Conservation (phyloP, 2,329 filamentous ascomycete genomes). For the Fusarium sp. region DNA sequence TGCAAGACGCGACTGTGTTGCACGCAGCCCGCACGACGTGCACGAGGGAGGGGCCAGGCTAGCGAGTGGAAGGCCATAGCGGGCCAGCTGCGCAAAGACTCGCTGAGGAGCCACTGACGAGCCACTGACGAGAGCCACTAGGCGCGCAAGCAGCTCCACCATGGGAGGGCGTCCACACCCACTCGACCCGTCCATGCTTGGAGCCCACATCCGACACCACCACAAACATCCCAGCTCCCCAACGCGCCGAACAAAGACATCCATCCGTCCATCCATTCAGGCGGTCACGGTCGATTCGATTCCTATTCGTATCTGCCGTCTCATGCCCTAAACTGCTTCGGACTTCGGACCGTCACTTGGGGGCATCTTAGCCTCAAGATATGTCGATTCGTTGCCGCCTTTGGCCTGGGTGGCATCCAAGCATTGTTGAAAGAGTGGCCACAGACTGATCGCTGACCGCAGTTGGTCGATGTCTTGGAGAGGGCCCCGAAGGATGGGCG, state of each 20-base stretch:
- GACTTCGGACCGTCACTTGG: conserved; percentile 22
- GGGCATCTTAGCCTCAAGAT: conserved; percentile 6
- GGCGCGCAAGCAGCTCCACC: conserved; percentile 4
- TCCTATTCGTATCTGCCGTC: conserved; percentile 23
- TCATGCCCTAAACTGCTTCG: conserved; percentile 26
- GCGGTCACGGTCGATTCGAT: conserved; percentile 13
- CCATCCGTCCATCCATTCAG: conserved; percentile 32
- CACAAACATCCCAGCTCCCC: conserved; percentile 38
- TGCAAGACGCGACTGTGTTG: conserved; percentile 31
- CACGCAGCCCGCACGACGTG: conserved; percentile 34
- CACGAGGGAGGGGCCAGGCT: conserved; percentile 34
- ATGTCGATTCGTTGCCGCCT: conserved; percentile 21
- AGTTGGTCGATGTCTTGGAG: conserved; percentile 2
- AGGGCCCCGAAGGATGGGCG: neutral
- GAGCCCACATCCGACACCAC: conserved; percentile 39
- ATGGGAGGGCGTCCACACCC: conserved; percentile 30
- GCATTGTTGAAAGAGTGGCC: neutral
- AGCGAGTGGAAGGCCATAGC: conserved; percentile 32
- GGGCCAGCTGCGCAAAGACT: conserved; percentile 33
- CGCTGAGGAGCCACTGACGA: conserved; percentile 34
- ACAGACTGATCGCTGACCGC: neutral
- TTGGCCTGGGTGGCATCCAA: conserved; percentile 19
- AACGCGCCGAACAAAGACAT: conserved; percentile 33
- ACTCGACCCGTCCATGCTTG: conserved; percentile 19
- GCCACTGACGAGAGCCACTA: conserved; percentile 27